Percentiles rank a stretch among this genome's conserved stretches.
Conservation (phyloP, 116 monocot genomes). For the Phalaenopsis hybrid region DNA sequence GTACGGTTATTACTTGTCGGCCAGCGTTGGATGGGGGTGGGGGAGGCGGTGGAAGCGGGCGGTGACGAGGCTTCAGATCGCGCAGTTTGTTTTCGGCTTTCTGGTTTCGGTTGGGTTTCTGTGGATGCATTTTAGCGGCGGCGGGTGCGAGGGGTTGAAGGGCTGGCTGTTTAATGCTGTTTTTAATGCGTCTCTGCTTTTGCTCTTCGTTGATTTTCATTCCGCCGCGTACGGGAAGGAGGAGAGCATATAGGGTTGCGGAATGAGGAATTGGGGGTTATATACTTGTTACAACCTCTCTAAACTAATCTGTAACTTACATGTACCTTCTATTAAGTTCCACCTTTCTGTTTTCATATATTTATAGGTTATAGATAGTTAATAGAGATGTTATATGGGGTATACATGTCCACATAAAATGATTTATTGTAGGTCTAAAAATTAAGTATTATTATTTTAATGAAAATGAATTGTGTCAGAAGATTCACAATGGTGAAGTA, state of each 20-base stretch:
- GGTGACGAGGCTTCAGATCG: constrained; percentile 69
- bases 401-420: too few species aligned
- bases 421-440: too few species aligned
- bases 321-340: too few species aligned
- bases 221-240: constrained; percentile 18
- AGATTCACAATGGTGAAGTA: too few species aligned
- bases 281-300: too few species aligned
- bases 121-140: constrained; percentile 54
- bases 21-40: constrained; percentile 61
- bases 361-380: too few species aligned
- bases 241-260: neutral
- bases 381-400: too few species aligned
- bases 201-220: constrained; percentile 71
- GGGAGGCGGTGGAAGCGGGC: constrained; percentile 56
- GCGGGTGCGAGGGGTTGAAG: constrained; percentile 52
- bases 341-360: too few species aligned
- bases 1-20: constrained; percentile 72
- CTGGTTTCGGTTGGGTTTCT: constrained; percentile 48
- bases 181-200: constrained; percentile 72
- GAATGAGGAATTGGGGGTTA: neutral
- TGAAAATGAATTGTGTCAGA: too few species aligned
- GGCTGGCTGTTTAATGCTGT: constrained; percentile 76
- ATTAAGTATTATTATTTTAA: too few species aligned
- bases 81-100: constrained; percentile 76
- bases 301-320: too few species aligned